Percentiles rank a stretch among this genome's conserved stretches.
Conservation (phyloP, 345 rosid genomes). For the Aurinia saxatilis region DNA sequence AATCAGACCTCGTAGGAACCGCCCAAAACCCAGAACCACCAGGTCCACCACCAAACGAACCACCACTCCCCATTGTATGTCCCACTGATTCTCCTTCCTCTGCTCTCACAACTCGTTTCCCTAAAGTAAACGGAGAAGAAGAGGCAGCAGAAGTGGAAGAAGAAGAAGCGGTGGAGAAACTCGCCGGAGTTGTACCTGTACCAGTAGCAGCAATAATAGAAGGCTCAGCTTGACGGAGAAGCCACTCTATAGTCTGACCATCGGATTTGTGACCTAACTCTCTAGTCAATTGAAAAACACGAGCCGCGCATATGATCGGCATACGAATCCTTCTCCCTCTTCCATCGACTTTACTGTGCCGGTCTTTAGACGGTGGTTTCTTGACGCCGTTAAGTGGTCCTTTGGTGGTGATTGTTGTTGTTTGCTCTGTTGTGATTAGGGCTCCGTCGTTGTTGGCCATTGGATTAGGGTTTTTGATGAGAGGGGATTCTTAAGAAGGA, state of each 20-base stretch:
- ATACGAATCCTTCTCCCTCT: slow-evolving; percentile 87
- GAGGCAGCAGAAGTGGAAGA: slow-evolving; percentile 43
- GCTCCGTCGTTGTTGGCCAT: slow-evolving; percentile 18
- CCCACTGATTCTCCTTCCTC: slow-evolving; percentile 66
- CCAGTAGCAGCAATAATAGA: slow-evolving; percentile 96
- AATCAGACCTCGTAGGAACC: slow-evolving; percentile 67
- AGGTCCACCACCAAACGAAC: slow-evolving; percentile 15
- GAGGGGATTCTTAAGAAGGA: neutral
- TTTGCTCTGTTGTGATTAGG: slow-evolving; percentile 7
- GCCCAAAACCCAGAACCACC: slow-evolving; percentile 81
- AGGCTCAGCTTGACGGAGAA: slow-evolving; percentile 93
- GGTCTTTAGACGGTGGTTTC: slow-evolving; percentile 88
- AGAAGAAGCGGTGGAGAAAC: slow-evolving; percentile 70
- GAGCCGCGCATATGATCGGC: slow-evolving; percentile 96
- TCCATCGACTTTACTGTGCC: slow-evolving; percentile 95
- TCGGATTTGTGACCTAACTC: slow-evolving; percentile 97
- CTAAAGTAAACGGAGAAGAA: slow-evolving; percentile 70
- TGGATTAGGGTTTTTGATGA: neutral
- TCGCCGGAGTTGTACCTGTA: slow-evolving; percentile 84
- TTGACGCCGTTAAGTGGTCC: slow-evolving; percentile 40
- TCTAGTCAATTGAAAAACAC: slow-evolving; percentile 86
- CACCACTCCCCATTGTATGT: slow-evolving; percentile 25
- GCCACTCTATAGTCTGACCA: slow-evolving; percentile 97
- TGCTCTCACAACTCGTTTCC: slow-evolving; percentile 57
- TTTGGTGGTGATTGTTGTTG: slow-evolving; percentile 5